phyloP scores from a whole-genome alignment of 2,329 filamentous ascomycete species.

The Calonectria naviculata region DNA sequence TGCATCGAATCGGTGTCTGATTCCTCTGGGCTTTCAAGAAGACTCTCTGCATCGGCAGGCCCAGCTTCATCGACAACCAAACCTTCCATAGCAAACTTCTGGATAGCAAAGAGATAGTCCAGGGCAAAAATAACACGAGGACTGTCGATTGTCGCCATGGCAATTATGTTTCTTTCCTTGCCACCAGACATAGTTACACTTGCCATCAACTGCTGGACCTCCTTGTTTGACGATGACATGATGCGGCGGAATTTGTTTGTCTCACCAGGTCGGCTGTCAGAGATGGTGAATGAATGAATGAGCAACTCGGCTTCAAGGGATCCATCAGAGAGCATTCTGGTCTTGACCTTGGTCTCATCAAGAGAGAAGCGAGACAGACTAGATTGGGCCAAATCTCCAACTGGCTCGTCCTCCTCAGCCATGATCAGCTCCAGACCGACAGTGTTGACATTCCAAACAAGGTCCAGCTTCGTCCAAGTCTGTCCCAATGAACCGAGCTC shows the following conservation, averaged over 20 bases:
- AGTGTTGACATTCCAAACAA: constrained; percentile 89
- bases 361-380: constrained; percentile 95
- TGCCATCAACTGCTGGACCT: constrained; percentile 98
- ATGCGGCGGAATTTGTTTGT: constrained; percentile 98
- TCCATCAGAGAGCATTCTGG: constrained; percentile 91
- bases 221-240: constrained; percentile 96
- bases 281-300: constrained; percentile 93
- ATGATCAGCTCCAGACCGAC: constrained; percentile 90
- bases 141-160: constrained; percentile 93
- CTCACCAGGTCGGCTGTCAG: constrained; percentile 88
- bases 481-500: constrained; percentile 77
- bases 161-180: constrained; percentile 83
- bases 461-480: constrained; percentile 92
- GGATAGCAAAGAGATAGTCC: constrained; percentile 93
- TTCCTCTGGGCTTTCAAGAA: constrained; percentile 67
- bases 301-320: constrained; percentile 93
- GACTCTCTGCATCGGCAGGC: constrained; percentile 62
- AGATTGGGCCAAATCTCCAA: constrained; percentile 80
- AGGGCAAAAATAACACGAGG: constrained; percentile 94
- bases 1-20: constrained; percentile 70
- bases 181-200: constrained; percentile 93
- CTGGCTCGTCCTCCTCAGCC: constrained; percentile 78
- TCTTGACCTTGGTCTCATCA: constrained; percentile 91
- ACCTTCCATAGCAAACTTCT: constrained; percentile 82
- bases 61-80: constrained; percentile 69